A percentile compares a stretch with the other conserved stretches of the same genome.
Evolutionary conservation across 805 yeast genomes (phyloP).

Genomic region (Nakazawaea ambrosiae): DNA sequence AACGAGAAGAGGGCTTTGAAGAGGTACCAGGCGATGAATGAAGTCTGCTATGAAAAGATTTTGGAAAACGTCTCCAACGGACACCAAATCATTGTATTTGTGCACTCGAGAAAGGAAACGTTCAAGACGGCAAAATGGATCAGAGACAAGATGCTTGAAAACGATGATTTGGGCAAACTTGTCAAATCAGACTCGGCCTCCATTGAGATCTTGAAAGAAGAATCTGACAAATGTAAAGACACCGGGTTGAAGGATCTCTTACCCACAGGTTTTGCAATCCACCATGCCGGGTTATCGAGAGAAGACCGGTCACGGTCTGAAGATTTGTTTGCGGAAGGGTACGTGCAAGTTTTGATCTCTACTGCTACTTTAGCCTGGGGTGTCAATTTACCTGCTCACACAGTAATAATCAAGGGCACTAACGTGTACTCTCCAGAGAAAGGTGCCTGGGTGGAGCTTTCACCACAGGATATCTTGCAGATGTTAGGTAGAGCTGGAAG

Average conservation of each 20-base stretch:
- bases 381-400: conserved; percentile 91
- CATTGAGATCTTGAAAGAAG: conserved; percentile 54
- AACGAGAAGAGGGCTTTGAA: conserved; percentile 79
- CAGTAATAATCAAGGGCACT: conserved; percentile 90
- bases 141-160: conserved; percentile 52
- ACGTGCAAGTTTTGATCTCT: conserved; percentile 74
- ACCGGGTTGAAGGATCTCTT: conserved; percentile 50
- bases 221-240: conserved; percentile 50
- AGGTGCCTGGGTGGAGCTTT: conserved; percentile 84
- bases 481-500: conserved; percentile 99
- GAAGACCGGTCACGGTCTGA: conserved; percentile 74
- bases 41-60: conserved; percentile 75
- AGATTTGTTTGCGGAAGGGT: conserved; percentile 83
- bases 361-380: conserved; percentile 98
- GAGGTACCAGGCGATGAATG: conserved; percentile 76
- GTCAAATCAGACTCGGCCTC: conserved; percentile 49
- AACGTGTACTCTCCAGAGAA: conserved; percentile 87
- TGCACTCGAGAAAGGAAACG: conserved; percentile 92
- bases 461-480: conserved; percentile 91
- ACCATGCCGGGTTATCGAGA: conserved; percentile 82
- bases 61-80: conserved; percentile 53
- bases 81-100: conserved; percentile 83
- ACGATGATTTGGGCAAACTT: conserved; percentile 36
- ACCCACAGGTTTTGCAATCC: conserved; percentile 76
- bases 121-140: conserved; percentile 74